Evolutionary conservation across 441 rosid species (phyloP), one percentile per base, ranked within the genome.

Genomic region (Gossypium schwendimanii): DNA sequence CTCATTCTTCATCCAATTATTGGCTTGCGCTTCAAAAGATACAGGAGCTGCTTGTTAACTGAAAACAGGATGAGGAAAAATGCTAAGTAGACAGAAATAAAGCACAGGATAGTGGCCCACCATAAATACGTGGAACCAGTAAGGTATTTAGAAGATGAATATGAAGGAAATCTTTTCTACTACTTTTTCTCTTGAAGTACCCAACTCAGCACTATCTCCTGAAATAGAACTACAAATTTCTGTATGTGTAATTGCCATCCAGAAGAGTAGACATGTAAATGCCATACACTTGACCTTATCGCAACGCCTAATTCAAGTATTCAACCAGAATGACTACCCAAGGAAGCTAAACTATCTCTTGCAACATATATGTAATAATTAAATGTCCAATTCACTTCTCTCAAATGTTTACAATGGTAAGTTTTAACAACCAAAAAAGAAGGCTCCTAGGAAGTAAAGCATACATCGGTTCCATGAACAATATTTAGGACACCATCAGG

Each of bases 401-500:
- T 31, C 11, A 1, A 18, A 69, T 5, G 47, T 69, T 26, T 33
- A 39, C 58, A 55, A 33, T 54, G 33, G 31, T 36, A 69, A 69
- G n/a, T 47, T 47, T 31, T 28, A 69, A 54, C 52, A 69, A 69
- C 17, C 68, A 36, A 54, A 36, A 31, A 18, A 36, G 11, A 31
- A 17, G 72, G 54, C 53, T 20, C 63, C 73, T 33, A 31, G 39
- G 63, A 33, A 57, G 26, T 36, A 18, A 17, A 72, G 53, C 76
- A n/a, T 78, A 81, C 84, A 72, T 45, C 45, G 60, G 73, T 78
- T 45, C 84, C 84, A 73, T 81, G 84, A 78, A 81, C 63, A 61
- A 81, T 73, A 49, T 78, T 81, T 50, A 81, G 68, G 45, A 81
- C 81, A 52, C 84, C 84, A 73, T 70, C 72, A 39, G 84, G 84